Base-by-base conservation (phyloP, 2,329 filamentous ascomycete genomes). In the Rhynchosporium secalis region DNA sequence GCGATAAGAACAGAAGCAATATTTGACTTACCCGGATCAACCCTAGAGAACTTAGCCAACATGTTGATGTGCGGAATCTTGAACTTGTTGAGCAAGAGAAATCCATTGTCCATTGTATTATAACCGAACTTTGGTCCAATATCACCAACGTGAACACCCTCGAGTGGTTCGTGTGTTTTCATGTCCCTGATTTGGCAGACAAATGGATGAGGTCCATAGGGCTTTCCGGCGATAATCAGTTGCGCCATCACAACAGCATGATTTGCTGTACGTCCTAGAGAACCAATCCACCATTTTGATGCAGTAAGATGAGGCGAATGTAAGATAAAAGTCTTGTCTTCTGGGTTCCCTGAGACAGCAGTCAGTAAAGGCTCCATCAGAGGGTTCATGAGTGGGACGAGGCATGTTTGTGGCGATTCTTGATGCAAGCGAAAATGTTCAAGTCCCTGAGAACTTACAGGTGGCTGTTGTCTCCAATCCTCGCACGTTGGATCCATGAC, bases 211-310 rank as follows among this genome's bases (percentile, higher is more conserved):
- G 90, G 89, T 0, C 90, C 90, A 67, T 86, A 86, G 20, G 80
- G 77, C 76, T 89, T 90, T 68, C 88, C 88, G 63, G 79, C 78
- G 64, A 92, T 82, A 65, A 87, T 83, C 33, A 93, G 80, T 75
- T 92, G 89, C 0, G 90, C 90, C 81, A 93, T 91, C 3, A 93
- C 88, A 2, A 91, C 85, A 1, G 90, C 90, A 71, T 91, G 82
- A 73, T 91, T 93, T 49, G 90, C 90, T 2, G 87, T 87, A 69
- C 88, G 82, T 57, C 90, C 90, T 3, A 93, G 80, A 10, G 88
- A 90, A 1, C 90, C 90, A 69, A 92, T 92, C 90, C 90, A 93
- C 89, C 89, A 94, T 73, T 94, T 94, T 40, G 87, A 88, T 0
- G 89, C 84, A 1, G 90, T 92, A 61, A 92, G 79, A 65, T 85